phyloP scores from a whole-genome alignment of 257 asterid species.

The Marsdenia floribunda region DNA sequence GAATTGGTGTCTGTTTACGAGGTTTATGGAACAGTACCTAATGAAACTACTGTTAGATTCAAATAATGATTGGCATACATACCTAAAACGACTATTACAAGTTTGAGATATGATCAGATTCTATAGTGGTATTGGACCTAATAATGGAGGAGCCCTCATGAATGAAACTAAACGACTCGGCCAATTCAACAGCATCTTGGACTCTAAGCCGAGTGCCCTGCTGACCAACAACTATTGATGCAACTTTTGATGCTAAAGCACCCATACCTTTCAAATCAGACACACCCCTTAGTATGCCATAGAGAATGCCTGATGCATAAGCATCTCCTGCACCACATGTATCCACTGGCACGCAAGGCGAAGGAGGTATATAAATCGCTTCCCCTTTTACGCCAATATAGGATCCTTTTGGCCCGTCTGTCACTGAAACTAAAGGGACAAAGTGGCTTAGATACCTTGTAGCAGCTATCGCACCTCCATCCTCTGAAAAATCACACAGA shows the following conservation, averaged over 20 bases:
- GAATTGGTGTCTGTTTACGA: background rate
- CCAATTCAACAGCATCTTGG: conserved; percentile 61
- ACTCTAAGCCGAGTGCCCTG: conserved; percentile 92
- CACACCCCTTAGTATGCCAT: conserved; percentile 58
- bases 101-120: conserved; percentile 83
- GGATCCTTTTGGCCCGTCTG: conserved; percentile 92
- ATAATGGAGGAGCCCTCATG: conserved; percentile 39
- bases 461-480: conserved; percentile 75
- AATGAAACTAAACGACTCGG: conserved; percentile 48
- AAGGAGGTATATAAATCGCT: conserved; percentile 83
- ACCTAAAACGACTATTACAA: conserved; percentile 25
- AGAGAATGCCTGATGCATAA: conserved; percentile 88
- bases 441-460: conserved; percentile 92
- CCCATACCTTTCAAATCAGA: conserved; percentile 81
- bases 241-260: conserved; percentile 80
- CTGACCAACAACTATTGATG: conserved; percentile 84
- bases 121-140: conserved; percentile 48
- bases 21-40: background rate
- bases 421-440: conserved; percentile 89
- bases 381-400: conserved; percentile 91
- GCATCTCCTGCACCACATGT: conserved; percentile 99
- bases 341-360: conserved; percentile 71
- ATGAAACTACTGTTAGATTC: background rate
- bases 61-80: background rate
- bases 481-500: conserved; percentile 62